Base-by-base conservation (phyloP, 768 basidiomycete genomes). In the Leccinum fibrillosum region DNA sequence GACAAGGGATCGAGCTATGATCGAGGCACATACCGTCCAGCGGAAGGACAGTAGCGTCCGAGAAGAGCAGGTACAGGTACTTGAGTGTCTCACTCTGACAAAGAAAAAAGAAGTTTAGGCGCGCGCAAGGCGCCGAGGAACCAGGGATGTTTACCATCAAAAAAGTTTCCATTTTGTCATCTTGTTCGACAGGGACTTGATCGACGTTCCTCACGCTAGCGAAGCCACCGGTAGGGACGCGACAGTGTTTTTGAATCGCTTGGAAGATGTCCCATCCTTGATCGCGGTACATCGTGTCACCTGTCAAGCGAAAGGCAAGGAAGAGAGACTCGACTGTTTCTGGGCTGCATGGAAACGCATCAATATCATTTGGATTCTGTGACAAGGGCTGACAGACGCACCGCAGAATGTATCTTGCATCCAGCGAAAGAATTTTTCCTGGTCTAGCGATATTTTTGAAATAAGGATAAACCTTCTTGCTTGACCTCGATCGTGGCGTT, bases 161-260 rank as follows among this genome's bases (percentile, higher is more conserved):
- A 76, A 95, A 97, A 12, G 94, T 94, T 75, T 98, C 94, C 94
- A 97, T 96, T 71, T 89, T 88, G 73, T 98, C 93, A 61, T 92
- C 88, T 57, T 82, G 77, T 66, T 77, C 75, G 2, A 78, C 83
- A 0, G 88, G 86, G 10, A 86, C 76, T 59, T 84, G 80, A 71
- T 96, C 92, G 10, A 98, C 95, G 67, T 97, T 92, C 57, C 87
- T 72, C 49, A 98, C 80, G 35, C 85, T 84, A 17, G 90, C 89
- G 66, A 90, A 98, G 9, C 94, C 95, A 19, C 94, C 95, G 0
- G 77, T 79, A n/a, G 80, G 75, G 21, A 94, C 76, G 50, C 80
- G 79, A 66, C 92, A 94, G 68, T 96, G 86, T 69, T 83, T 82
- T 65, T 94, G 84, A 56, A 98, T 96, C 1, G 94, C 83, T 68